A percentile compares a stretch with the other conserved stretches of the same genome.
Evolutionary conservation across 1,284 basidiomycete species (phyloP).

Genomic region (Pisolithus thermaeus): DNA sequence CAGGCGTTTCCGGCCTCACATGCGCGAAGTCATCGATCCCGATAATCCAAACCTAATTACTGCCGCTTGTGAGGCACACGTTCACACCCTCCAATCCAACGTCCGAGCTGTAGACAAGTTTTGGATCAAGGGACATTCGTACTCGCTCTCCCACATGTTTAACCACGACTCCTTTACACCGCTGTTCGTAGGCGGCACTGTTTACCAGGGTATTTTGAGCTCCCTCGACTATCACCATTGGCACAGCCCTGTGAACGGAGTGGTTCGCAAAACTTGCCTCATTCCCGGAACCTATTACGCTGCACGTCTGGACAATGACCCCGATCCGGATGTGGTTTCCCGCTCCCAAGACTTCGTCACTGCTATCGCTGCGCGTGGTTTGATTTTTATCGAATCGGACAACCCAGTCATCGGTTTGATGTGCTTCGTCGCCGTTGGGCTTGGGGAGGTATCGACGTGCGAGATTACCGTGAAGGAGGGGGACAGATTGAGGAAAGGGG

Average conservation of each 20-base stretch:
- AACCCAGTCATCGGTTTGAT: constrained; percentile 36
- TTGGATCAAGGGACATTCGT: constrained; percentile 46
- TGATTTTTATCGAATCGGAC: constrained; percentile 47
- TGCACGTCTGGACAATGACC: constrained; percentile 25
- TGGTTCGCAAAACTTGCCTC: constrained; percentile 36
- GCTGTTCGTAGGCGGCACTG: constrained; percentile 35
- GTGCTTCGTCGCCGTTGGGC: constrained; percentile 1
- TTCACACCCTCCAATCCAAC: constrained; percentile 33
- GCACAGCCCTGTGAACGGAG: constrained; percentile 50
- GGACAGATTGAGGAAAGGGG: constrained; percentile 35
- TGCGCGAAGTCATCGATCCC: constrained; percentile 33
- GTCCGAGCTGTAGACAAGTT: constrained; percentile 35
- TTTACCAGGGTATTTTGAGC: constrained; percentile 25
- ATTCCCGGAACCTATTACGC: constrained; percentile 53
- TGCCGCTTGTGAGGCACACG: constrained; percentile 43
- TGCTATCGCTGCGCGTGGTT: constrained; percentile 33
- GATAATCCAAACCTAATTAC: constrained; percentile 35
- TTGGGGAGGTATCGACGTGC: constrained; percentile 37
- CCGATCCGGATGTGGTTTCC: constrained; percentile 18
- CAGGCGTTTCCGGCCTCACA: constrained; percentile 32
- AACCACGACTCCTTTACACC: constrained; percentile 28
- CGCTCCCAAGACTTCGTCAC: constrained; percentile 25
- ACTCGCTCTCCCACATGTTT: constrained; percentile 38
- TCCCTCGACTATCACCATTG: constrained; percentile 51
- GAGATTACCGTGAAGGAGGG: constrained; percentile 28